Percentiles rank a stretch among this genome's conserved stretches.
These are phyloP conservation scores for Thielaviopsis musarum DNA, from an alignment of 2,329 filamentous ascomycete genomes.

Conservation along the genomic window DNA sequence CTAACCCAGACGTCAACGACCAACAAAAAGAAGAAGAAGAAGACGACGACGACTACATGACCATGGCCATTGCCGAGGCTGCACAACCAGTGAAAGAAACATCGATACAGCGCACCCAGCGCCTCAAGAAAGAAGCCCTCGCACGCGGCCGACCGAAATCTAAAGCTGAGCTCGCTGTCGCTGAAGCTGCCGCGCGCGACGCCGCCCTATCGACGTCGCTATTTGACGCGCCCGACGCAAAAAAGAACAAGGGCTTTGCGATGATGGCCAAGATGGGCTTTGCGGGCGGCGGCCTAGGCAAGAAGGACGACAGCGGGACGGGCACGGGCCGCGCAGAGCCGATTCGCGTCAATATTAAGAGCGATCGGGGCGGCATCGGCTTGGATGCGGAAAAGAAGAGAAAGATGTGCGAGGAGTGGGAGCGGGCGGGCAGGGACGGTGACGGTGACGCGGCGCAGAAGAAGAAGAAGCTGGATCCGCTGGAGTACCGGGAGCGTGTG, in stretches of 20 bases:
- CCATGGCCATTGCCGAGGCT: conserved; percentile 66
- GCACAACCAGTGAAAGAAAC: conserved; percentile 35
- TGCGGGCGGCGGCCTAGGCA: conserved; percentile 58
- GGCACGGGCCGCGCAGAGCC: conserved; percentile 36
- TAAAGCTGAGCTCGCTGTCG: conserved; percentile 65
- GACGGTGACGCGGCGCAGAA: conserved; percentile 43
- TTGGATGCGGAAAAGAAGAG: conserved; percentile 70
- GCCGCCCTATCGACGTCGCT: conserved; percentile 59
- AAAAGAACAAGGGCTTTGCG: conserved; percentile 68
- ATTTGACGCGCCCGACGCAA: conserved; percentile 36
- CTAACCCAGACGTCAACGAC: neutral
- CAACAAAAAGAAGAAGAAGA: conserved; percentile 28
- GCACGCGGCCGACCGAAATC: conserved; percentile 53
- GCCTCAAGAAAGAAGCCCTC: conserved; percentile 46
- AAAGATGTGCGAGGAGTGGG: conserved; percentile 37
- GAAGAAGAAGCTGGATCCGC: conserved; percentile 33
- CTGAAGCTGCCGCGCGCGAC: conserved; percentile 57
- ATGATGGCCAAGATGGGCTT: conserved; percentile 99
- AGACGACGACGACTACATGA: conserved; percentile 93
- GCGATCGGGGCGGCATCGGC: conserved; percentile 69
- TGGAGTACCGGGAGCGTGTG: conserved; percentile 57
- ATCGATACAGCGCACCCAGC: conserved; percentile 36
- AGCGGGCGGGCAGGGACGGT: conserved; percentile 24
- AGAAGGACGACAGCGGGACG: conserved; percentile 26
- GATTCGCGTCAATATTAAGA: conserved; percentile 58